Evolutionary conservation across 2,329 filamentous ascomycete genomes (phyloP), one percentile per base, ranked within the genome.

Genomic region (Stemphylium vesicarium): DNA sequence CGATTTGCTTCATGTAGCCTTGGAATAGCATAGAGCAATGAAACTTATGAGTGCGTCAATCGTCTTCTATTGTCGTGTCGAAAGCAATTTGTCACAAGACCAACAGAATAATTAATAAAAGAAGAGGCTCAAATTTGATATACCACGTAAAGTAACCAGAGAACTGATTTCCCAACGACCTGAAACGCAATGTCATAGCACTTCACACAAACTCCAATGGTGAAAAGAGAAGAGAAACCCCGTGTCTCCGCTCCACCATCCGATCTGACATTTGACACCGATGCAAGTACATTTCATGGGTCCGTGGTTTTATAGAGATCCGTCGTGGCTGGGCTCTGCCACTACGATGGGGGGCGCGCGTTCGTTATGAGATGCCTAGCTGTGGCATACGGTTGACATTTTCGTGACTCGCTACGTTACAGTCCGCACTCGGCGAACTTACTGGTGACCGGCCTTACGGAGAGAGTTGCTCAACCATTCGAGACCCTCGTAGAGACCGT

Each of bases 401-500:
- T 51, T 63, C 57, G 58, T 65, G 49, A 47, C 57, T 65, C 60
- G 67, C 65, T 65, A 61, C 65, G 56, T 62, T 63, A 51, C 37
- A 48, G 53, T 35, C 54, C 53, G 43, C 53, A 37, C 37, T 55
- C 45, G 35, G 40, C 40, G 22, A 43, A 36, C 61, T 72, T 75
- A 81, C 70, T 79, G 75, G 77, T 81, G 79, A 64, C 79, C 79
- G 53, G 79, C 79, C 78, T 82, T 82, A 77, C 80, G 79, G 71
- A 82, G 80, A 60, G 79, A 81, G 76, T 81, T 81, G 78, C 78
- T 81, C 75, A 82, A 73, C 80, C 80, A 82, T 70, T 82, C 93
- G 75, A 98, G 91, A 88, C 94, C 94, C 84, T 98, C 94, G 82
- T 98, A 98, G 75, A 98, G 90, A 92, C 94, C 94, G 81, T 98